Conservation (phyloP, 2,329 filamentous ascomycete species). For the Aspergillus sp. region DNA sequence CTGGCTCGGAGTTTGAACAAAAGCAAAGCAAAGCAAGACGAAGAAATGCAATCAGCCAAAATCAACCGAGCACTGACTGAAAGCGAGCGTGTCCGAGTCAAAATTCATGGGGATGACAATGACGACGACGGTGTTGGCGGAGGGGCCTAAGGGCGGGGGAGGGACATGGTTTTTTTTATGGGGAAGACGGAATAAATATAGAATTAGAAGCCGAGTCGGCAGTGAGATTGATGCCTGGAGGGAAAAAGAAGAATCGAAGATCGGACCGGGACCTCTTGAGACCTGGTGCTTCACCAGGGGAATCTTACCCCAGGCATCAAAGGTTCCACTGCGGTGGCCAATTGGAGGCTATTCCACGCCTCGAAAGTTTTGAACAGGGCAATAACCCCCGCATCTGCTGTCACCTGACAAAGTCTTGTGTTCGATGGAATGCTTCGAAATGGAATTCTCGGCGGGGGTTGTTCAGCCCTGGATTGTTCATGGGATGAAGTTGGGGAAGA, state of each 20-base stretch:
- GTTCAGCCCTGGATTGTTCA: neutral
- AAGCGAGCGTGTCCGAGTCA: conserved; percentile 2
- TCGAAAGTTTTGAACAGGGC: neutral
- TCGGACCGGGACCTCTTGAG: conserved; percentile 2
- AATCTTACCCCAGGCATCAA: conserved; percentile 7
- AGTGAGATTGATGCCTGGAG: neutral
- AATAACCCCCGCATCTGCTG: conserved; percentile 3
- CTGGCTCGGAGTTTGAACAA: too few relatives aligned
- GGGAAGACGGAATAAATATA: neutral
- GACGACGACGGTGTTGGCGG: conserved; percentile 7
- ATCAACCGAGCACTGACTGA: conserved; percentile 14
- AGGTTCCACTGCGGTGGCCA: neutral
- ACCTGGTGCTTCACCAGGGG: neutral
- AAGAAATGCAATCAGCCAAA: conserved; percentile 11
- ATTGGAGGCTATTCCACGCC: neutral
- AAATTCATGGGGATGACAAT: conserved; percentile 15
- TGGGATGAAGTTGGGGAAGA: neutral
- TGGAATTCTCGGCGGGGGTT: neutral
- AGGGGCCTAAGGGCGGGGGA: neutral
- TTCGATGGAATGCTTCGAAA: neutral
- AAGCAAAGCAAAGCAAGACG: neutral
- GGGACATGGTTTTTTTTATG: neutral
- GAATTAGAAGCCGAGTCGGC: neutral
- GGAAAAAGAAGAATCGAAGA: conserved; percentile 9
- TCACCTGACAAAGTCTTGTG: conserved; percentile 1